phyloP scores from a whole-genome alignment of 495 filamentous ascomycete genomes.

The Lentithecium fluviatile region DNA sequence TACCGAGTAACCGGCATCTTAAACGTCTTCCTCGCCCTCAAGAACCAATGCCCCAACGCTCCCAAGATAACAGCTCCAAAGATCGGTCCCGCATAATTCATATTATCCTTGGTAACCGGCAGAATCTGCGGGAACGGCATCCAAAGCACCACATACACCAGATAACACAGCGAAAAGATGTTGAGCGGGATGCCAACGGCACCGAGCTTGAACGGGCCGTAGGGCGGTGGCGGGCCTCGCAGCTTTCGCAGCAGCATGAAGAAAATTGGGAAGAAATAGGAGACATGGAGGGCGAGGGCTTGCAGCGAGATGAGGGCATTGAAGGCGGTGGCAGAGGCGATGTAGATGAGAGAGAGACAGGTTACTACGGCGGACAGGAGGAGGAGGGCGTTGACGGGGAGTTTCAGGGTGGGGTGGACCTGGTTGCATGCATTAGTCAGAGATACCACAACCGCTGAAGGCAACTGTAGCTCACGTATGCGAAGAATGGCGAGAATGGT shows the following conservation, averaged over 20 bases:
- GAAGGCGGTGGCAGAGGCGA: slow-evolving; percentile 36
- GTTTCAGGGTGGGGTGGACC: slow-evolving; percentile 40
- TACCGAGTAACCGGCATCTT: slow-evolving; percentile 23
- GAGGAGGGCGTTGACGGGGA: slow-evolving; percentile 48
- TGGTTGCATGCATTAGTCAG: neutral
- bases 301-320: slow-evolving; percentile 37
- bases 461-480: slow-evolving; percentile 22
- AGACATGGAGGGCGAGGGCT: slow-evolving; percentile 29
- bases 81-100: slow-evolving; percentile 39
- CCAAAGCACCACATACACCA: slow-evolving; percentile 28
- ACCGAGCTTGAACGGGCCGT: slow-evolving; percentile 34
- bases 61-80: slow-evolving; percentile 27
- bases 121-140: slow-evolving; percentile 35
- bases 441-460: neutral
- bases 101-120: slow-evolving; percentile 34
- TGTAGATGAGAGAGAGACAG: slow-evolving; percentile 43
- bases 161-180: slow-evolving; percentile 24
- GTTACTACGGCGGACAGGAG: slow-evolving; percentile 42
- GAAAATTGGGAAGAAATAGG: slow-evolving; percentile 40
- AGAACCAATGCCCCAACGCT: slow-evolving; percentile 26
- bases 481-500: slow-evolving; percentile 34
- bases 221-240: slow-evolving; percentile 34
- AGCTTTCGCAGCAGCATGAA: slow-evolving; percentile 53
- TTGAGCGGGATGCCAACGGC: slow-evolving; percentile 27
- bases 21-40: slow-evolving; percentile 29